A percentile compares a stretch with the other conserved stretches of the same genome.
phyloP scores from a whole-genome alignment of 78 protist genomes.

The Dictyostelium capitatum region DNA sequence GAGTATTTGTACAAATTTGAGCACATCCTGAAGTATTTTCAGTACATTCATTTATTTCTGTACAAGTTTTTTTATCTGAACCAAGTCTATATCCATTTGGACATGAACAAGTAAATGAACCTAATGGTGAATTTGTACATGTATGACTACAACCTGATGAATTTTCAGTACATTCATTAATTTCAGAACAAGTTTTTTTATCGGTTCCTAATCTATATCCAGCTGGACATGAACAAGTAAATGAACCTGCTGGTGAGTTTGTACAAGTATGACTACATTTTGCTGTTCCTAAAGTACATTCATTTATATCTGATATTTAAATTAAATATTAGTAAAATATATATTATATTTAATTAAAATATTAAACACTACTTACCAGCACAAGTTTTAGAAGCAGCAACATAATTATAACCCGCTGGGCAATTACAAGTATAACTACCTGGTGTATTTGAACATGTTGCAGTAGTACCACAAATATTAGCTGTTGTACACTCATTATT shows the following conservation, averaged over 20 bases:
- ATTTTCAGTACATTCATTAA: too few relatives aligned
- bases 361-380: too few relatives aligned
- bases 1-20: not conserved
- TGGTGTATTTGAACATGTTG: not conserved
- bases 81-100: not conserved
- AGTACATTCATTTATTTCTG: too few relatives aligned
- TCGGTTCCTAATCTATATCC: not conserved
- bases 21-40: not conserved
- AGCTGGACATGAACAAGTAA: not conserved
- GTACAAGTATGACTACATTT: not conserved
- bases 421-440: not conserved
- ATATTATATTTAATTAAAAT: too few relatives aligned
- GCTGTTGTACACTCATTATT: not conserved
- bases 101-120: not conserved
- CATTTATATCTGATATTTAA: constrained; percentile 7
- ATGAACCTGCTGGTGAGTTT: not conserved
- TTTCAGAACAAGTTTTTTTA: too few relatives aligned
- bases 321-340: too few relatives aligned
- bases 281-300: not conserved
- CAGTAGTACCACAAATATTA: not conserved
- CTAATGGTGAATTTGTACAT: not conserved
- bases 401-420: not conserved
- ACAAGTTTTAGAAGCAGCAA: too few relatives aligned
- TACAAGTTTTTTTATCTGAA: too few relatives aligned
- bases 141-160: not conserved